Conservation (phyloP, 1,139 yeast genomes). For the Sugiyamaella japonica region DNA sequence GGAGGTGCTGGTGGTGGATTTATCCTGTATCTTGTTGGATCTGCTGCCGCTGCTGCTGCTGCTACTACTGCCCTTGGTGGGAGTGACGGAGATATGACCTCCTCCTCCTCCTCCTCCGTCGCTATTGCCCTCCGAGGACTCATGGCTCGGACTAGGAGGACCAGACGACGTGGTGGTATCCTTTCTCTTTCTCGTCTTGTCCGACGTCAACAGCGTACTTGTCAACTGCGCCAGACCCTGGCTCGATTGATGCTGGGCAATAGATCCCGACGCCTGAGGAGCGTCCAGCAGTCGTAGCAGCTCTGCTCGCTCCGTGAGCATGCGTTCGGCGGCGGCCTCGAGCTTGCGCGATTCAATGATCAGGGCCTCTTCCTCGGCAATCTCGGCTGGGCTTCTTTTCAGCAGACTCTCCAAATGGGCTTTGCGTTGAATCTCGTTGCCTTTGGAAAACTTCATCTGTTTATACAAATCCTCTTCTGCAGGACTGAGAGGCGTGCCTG, state of each 20-base stretch:
- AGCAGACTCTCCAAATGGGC: slow-evolving; percentile 73
- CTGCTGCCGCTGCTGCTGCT: slow-evolving; percentile 28
- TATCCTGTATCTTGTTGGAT: no score
- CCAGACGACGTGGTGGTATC: slow-evolving; percentile 31
- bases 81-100: no score
- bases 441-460: slow-evolving; percentile 58
- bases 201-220: slow-evolving; percentile 74
- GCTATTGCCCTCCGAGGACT: slow-evolving; percentile 44
- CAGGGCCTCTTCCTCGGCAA: slow-evolving; percentile 94
- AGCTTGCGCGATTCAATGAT: slow-evolving; percentile 91
- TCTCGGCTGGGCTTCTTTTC: slow-evolving; percentile 89
- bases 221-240: slow-evolving; percentile 89
- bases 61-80: slow-evolving; percentile 45
- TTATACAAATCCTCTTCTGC: slow-evolving; percentile 43
- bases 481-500: slow-evolving; percentile 44
- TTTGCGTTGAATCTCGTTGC: slow-evolving; percentile 74
- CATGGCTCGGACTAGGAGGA: slow-evolving; percentile 37
- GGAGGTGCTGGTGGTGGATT: neutral
- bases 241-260: slow-evolving; percentile 76
- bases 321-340: slow-evolving; percentile 89
- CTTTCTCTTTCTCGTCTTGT: slow-evolving; percentile 62
- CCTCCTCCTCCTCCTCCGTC: no score
- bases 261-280: slow-evolving; percentile 78
- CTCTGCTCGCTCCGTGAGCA: slow-evolving; percentile 80
- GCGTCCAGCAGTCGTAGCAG: slow-evolving; percentile 79